phyloP scores from a whole-genome alignment of 306 rosid genomes.

The Phaseolus lunatus region DNA sequence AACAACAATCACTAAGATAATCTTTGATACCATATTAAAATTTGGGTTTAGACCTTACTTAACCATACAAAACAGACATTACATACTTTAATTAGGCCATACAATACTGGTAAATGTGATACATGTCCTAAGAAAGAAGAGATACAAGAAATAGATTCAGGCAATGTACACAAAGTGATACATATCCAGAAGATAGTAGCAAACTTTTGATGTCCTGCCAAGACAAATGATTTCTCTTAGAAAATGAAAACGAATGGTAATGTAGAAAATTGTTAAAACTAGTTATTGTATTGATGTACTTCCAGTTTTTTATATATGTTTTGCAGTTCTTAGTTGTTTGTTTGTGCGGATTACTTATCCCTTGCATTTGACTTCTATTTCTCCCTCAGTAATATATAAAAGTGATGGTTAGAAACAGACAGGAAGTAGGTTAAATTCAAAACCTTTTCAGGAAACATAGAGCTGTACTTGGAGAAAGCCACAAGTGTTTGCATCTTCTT shows the following conservation, averaged over 20 bases:
- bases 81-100: neutral
- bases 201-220: slow-evolving; percentile 27
- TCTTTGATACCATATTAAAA: neutral
- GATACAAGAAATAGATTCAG: slow-evolving; percentile 10
- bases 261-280: neutral
- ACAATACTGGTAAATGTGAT: neutral
- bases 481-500: slow-evolving; percentile 64
- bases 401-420: slow-evolving; percentile 9
- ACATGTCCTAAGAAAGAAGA: neutral
- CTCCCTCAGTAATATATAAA: slow-evolving; percentile 24
- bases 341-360: slow-evolving; percentile 10
- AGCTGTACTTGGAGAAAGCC: slow-evolving; percentile 73
- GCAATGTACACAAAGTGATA: slow-evolving; percentile 13
- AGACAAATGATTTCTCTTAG: slow-evolving; percentile 13
- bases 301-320: slow-evolving; percentile 20
- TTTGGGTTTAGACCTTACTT: neutral
- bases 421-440: slow-evolving; percentile 40
- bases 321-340: slow-evolving; percentile 12
- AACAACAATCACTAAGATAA: too few species aligned
- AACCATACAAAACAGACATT: too few species aligned
- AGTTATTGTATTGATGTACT: slow-evolving; percentile 31
- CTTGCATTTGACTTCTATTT: slow-evolving; percentile 2
- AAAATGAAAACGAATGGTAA: slow-evolving; percentile 6
- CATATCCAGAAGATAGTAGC: neutral
- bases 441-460: slow-evolving; percentile 97